Percentiles rank a stretch among this genome's conserved stretches.
Conservation (phyloP, 495 filamentous ascomycete species). For the Penicillium canescens region DNA sequence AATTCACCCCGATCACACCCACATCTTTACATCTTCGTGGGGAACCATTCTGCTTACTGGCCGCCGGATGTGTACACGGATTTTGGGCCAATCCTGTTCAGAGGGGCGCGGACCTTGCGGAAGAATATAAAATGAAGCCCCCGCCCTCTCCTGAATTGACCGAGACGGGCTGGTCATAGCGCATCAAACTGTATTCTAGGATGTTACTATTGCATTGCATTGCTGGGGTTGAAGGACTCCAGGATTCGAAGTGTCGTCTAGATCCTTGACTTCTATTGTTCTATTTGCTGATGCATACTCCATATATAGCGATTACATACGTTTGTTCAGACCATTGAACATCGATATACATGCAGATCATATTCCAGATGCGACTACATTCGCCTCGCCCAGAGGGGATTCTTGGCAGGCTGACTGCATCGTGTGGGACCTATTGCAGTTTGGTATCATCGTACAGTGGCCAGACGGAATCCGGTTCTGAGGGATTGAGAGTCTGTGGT, state of each 20-base stretch:
- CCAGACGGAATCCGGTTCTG: too few species aligned
- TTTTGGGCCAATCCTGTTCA: constrained; percentile 4
- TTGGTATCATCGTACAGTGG: constrained; percentile 15
- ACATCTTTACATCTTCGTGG: background rate
- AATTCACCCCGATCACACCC: background rate
- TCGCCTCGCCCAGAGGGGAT: constrained; percentile 8
- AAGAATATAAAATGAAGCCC: constrained; percentile 20
- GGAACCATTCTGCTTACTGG: constrained; percentile 1
- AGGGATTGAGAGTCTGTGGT: too few species aligned
- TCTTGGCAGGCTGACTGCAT: constrained; percentile 20
- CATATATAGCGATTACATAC: constrained; percentile 1
- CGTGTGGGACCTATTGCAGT: constrained; percentile 11
- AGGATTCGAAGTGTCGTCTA: too few species aligned
- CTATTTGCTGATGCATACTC: background rate
- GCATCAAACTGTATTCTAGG: constrained; percentile 9
- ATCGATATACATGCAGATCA: constrained; percentile 10
- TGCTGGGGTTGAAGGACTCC: too few species aligned
- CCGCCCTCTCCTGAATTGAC: constrained; percentile 34
- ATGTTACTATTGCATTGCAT: constrained; percentile 11
- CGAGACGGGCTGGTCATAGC: constrained; percentile 25
- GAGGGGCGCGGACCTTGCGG: constrained; percentile 24
- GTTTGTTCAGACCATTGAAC: background rate
- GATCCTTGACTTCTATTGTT: too few species aligned
- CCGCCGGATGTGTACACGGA: constrained; percentile 6
- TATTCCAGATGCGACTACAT: constrained; percentile 2